Evolutionary conservation across 352 stramenopile species (phyloP).

Genomic region (Pythium aristosporum): DNA sequence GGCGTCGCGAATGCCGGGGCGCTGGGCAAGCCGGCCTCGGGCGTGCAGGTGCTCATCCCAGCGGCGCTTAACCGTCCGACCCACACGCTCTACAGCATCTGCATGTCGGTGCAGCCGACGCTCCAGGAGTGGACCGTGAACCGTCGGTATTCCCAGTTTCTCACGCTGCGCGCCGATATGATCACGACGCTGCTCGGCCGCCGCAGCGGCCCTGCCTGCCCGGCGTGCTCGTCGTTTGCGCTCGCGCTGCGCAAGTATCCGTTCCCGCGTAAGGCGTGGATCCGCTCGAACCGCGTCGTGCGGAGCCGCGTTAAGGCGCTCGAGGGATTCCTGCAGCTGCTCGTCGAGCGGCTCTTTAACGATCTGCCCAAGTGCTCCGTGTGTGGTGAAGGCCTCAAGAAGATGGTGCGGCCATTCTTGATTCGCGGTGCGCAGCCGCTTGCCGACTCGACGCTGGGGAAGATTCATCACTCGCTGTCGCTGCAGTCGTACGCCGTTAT

Average conservation of each 20-base stretch:
- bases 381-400: conserved; percentile 65
- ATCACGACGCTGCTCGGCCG: conserved; percentile 36
- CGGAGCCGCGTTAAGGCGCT: conserved; percentile 61
- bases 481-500: conserved; percentile 62
- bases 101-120: conserved; percentile 74
- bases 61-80: conserved; percentile 79
- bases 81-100: conserved; percentile 86
- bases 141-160: conserved; percentile 85
- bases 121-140: conserved; percentile 84
- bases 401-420: conserved; percentile 75
- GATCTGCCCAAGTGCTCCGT: conserved; percentile 71
- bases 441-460: conserved; percentile 60
- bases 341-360: conserved; percentile 69
- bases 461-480: conserved; percentile 76
- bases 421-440: conserved; percentile 75
- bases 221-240: conserved; percentile 65
- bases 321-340: conserved; percentile 73
- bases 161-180: conserved; percentile 73
- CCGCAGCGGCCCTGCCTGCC: conserved; percentile 33
- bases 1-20: conserved; percentile 16
- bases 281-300: conserved; percentile 74
- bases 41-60: conserved; percentile 81
- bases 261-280: conserved; percentile 66
- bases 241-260: conserved; percentile 55
- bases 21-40: conserved; percentile 14